A percentile compares a stretch with the other conserved stretches of the same genome.
These are phyloP conservation scores for Ophiosphaerella herpotricha DNA, from an alignment of 2,329 filamentous ascomycete genomes.

Conservation along the genomic window DNA sequence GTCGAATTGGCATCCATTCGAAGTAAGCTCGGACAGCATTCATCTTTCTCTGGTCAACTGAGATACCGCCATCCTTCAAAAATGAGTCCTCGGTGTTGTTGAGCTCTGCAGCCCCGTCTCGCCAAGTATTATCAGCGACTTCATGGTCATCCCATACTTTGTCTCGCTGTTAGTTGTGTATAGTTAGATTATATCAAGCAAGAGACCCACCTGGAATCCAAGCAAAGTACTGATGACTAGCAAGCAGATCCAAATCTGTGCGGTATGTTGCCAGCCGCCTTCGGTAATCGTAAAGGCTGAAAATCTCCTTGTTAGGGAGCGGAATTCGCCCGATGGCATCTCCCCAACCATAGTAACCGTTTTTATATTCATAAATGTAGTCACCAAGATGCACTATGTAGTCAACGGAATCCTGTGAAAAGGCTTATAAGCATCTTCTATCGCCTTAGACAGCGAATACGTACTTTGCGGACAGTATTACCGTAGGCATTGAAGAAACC, in stretches of 20 bases:
- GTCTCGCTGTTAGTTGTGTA: neutral
- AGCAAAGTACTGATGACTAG: conserved; percentile 47
- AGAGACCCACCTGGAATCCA: conserved; percentile 46
- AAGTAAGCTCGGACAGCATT: conserved; percentile 53
- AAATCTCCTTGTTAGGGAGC: conserved; percentile 45
- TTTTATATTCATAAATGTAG: conserved; percentile 51
- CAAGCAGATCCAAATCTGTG: conserved; percentile 47
- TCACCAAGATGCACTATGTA: conserved; percentile 50
- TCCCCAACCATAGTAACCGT: conserved; percentile 44
- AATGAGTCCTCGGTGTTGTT: conserved; percentile 53
- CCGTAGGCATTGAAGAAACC: conserved; percentile 57
- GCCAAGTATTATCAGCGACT: conserved; percentile 49
- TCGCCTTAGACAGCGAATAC: neutral
- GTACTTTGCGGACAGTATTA: conserved; percentile 40
- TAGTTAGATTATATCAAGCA: neutral
- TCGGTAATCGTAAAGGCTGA: conserved; percentile 52
- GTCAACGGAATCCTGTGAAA: conserved; percentile 47
- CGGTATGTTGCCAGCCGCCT: conserved; percentile 48
- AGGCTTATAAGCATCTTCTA: neutral
- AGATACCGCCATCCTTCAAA: conserved; percentile 44
- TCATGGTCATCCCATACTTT: conserved; percentile 57
- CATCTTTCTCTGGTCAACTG: conserved; percentile 53
- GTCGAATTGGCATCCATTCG: conserved; percentile 52
- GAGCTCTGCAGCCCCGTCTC: conserved; percentile 46
- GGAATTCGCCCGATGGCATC: conserved; percentile 38